Percentiles rank a stretch among this genome's conserved stretches.
Evolutionary conservation across 768 basidiomycete genomes (phyloP).

Genomic region (Rhodotorula diobovata): DNA sequence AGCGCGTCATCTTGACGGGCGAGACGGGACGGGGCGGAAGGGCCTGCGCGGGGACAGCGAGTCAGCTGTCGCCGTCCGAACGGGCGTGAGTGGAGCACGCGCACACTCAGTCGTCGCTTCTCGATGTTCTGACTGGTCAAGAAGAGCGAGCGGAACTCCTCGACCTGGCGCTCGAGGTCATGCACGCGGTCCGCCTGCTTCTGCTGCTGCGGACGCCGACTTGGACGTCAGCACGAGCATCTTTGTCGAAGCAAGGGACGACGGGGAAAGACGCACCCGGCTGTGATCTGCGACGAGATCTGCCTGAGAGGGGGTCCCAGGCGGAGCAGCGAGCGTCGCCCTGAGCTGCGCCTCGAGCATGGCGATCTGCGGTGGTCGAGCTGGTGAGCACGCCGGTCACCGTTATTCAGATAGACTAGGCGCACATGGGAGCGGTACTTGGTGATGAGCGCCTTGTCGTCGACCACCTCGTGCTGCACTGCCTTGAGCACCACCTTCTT

Average conservation of each 20-base stretch:
- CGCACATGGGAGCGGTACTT: slow-evolving; percentile 40
- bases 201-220: not conserved
- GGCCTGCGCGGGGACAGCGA: not conserved
- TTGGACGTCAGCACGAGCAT: not conserved
- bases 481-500: slow-evolving; percentile 67
- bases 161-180: slow-evolving; percentile 36
- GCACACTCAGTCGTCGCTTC: slow-evolving; percentile 27
- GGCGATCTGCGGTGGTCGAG: slow-evolving; percentile 16
- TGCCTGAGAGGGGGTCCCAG: slow-evolving; percentile 25
- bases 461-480: slow-evolving; percentile 41
- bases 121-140: slow-evolving; percentile 41
- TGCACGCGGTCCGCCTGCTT: slow-evolving; percentile 28
- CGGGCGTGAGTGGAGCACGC: not conserved
- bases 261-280: not conserved
- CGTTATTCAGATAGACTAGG: not conserved
- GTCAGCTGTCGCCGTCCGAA: not conserved
- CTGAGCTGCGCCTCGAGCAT: slow-evolving; percentile 34
- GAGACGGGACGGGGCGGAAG: slow-evolving; percentile 34
- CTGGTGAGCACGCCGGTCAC: not conserved
- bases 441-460: slow-evolving; percentile 42
- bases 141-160: slow-evolving; percentile 40
- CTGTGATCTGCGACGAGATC: slow-evolving; percentile 16
- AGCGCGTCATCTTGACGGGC: slow-evolving; percentile 25
- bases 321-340: not conserved
- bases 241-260: not conserved